Base-by-base conservation (phyloP, 2,329 filamentous ascomycete genomes). In the Venturia pyrina region DNA sequence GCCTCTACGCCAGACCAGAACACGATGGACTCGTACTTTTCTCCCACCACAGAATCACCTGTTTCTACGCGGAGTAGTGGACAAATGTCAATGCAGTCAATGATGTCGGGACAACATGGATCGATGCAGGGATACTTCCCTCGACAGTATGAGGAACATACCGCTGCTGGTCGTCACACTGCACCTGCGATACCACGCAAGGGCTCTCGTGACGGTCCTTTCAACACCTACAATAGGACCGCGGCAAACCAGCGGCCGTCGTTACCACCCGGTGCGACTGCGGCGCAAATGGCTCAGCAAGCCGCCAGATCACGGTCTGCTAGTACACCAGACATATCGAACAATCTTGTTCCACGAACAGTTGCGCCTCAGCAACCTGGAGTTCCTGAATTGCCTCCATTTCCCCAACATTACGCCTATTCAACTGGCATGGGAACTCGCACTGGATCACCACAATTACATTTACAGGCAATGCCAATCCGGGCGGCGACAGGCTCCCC, bases 251-350 rank as follows among this genome's bases (percentile, higher is more conserved):
- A 91, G 70, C 85, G 89, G n/a, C 91, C 91, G 28, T 96, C 90
- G 13, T 81, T 96, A 70, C 90, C 89, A 56, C 88, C 85, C 21
- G 88, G 87, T 70, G 79, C 83, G 70, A 79, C 82, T 71, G 80
- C 82, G 69, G 77, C 83, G 73, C 79, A 74, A 77, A 59, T 59
- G 53, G 53, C 53, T n/a, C 53, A 59, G 53, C 75, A 87, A 69
- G 87, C 91, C 74, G 87, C 89, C 73, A 85, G 92, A 70, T 88
- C 90, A 78, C 86, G 95, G 69, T 96, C 93, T 46, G 96, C 96
- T 72, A 98, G 93, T 78, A 97, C 93, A 69, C 93, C 95, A 8
- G 93, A 98, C 75, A 96, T 96, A 71, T 91, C 96, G 69, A 87
- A 84, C 64, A 84, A 87, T 64, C 82, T 84, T 69, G 82, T 82